Conservation (phyloP, 148 eudicot genomes). For the Spergularia bocconei region DNA sequence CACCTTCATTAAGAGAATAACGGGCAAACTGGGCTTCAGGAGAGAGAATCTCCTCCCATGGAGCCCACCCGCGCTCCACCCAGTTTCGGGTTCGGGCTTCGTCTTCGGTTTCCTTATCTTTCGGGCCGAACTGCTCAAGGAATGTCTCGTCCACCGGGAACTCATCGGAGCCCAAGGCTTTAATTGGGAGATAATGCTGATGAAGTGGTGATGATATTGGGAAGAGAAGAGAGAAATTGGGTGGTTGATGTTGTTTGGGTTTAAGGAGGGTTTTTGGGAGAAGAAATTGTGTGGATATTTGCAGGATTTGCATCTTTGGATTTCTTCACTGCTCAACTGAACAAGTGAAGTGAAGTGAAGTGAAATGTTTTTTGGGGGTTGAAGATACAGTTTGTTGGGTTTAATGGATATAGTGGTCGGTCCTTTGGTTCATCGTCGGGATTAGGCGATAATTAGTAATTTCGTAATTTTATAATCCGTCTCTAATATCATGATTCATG, state of each 20-base stretch:
- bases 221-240: constrained; percentile 3
- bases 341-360: no score
- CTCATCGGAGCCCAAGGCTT: constrained; percentile 58
- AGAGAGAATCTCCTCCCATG: constrained; percentile 90
- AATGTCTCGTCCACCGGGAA: constrained; percentile 82
- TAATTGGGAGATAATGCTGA: no score
- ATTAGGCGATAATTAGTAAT: no score
- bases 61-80: constrained; percentile 94
- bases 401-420: no score
- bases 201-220: no score
- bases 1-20: constrained; percentile 77
- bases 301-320: constrained; percentile 54
- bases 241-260: no score
- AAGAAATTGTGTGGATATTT: constrained; percentile 33
- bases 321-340: no score
- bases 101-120: constrained; percentile 62
- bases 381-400: no score
- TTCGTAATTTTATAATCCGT: no score
- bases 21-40: constrained; percentile 88
- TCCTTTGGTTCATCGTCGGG: no score
- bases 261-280: constrained; percentile 41
- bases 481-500: no score
- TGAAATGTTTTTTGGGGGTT: no score
- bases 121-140: constrained; percentile 60
- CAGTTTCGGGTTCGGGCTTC: constrained; percentile 85